Conservation (phyloP, 192 early-diverging fungal species). For the Coemansia sp. region DNA sequence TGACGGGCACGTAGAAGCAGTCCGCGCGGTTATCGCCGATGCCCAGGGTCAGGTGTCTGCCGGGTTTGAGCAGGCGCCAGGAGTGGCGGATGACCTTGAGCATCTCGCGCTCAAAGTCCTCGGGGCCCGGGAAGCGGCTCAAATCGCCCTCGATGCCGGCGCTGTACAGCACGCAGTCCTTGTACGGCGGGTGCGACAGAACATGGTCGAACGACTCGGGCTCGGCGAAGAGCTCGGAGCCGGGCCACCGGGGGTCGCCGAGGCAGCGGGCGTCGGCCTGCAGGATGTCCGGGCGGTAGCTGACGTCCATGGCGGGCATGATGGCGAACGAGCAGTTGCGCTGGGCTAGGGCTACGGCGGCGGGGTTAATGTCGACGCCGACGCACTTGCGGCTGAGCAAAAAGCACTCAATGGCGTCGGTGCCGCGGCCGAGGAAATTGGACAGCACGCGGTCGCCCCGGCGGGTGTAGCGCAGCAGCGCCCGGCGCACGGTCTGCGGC, state of each 20-base stretch:
- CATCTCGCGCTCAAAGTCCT: conserved; percentile 78
- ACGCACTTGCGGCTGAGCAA: conserved; percentile 72
- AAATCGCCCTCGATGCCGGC: conserved; percentile 87
- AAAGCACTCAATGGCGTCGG: conserved; percentile 88
- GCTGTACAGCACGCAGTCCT: conserved; percentile 86
- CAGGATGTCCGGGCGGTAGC: conserved; percentile 78
- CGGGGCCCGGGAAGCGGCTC: conserved; percentile 66
- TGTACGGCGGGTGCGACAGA: conserved; percentile 92
- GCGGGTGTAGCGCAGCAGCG: conserved; percentile 70
- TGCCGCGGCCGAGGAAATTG: conserved; percentile 91
- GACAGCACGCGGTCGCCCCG: conserved; percentile 79
- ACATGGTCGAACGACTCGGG: conserved; percentile 81
- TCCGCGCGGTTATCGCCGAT: conserved; percentile 92
- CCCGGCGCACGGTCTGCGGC: conserved; percentile 82
- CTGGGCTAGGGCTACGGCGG: conserved; percentile 77
- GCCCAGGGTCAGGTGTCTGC: conserved; percentile 73
- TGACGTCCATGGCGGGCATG: conserved; percentile 65
- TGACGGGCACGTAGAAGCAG: conserved; percentile 85
- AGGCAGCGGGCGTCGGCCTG: conserved; percentile 79
- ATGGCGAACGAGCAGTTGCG: conserved; percentile 83
- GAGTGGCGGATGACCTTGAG: conserved; percentile 65
- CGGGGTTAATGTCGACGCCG: conserved; percentile 88
- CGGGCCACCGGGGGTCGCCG: conserved; percentile 42
- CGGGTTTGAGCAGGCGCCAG: conserved; percentile 70
- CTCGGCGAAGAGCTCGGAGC: conserved; percentile 60